These are phyloP conservation scores for Isochrysis galbana DNA, from an alignment of 78 protist genomes.

Conservation along the genomic window DNA sequence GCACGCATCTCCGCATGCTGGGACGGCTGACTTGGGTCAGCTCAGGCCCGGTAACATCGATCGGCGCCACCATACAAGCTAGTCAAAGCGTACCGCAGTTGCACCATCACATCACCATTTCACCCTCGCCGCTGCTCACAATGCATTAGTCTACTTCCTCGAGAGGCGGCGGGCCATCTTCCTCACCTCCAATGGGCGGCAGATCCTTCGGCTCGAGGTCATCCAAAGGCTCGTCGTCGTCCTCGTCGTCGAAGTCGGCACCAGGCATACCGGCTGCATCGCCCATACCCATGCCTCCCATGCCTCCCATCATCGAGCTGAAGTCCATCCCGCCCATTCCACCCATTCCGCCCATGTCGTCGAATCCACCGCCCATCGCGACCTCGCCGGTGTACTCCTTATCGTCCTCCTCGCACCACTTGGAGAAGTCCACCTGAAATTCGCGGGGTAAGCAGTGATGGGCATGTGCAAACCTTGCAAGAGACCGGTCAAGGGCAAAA, in stretches of 20 bases:
- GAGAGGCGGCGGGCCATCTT: background rate
- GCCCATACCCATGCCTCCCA: background rate
- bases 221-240: background rate
- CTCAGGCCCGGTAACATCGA: no score
- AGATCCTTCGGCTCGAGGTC: background rate
- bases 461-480: no score
- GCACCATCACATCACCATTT: no score
- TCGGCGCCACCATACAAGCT: no score
- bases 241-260: background rate
- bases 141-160: background rate
- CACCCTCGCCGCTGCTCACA: no score
- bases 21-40: no score
- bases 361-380: background rate
- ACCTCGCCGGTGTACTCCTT: background rate
- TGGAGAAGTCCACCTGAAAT: background rate
- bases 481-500: no score
- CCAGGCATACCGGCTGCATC: background rate
- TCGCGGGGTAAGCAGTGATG: no score
- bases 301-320: background rate
- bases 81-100: no score
- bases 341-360: constrained; percentile 2
- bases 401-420: constrained; percentile 13
- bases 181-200: background rate
- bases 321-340: constrained; percentile 9
- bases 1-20: no score